Conservation (phyloP, 345 rosid genomes). For the Rhodamnia argentea region DNA sequence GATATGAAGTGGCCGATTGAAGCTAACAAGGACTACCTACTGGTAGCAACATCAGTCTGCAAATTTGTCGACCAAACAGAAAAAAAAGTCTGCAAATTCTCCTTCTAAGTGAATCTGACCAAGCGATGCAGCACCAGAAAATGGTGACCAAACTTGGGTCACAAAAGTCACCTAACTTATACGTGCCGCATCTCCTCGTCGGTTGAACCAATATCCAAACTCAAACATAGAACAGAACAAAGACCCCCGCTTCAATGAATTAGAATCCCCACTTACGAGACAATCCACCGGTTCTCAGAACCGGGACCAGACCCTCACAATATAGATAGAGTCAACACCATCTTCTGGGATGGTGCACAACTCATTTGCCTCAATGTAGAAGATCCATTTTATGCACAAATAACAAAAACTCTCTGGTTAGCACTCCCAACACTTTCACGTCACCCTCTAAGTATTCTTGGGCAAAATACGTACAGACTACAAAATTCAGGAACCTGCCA, state of each 20-base stretch:
- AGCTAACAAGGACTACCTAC: too few species aligned
- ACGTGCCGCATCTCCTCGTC: too few species aligned
- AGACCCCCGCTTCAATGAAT: neutral
- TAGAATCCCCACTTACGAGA: neutral
- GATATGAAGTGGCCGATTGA: too few species aligned
- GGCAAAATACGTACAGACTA: neutral
- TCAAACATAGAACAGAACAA: neutral
- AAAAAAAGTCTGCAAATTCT: too few species aligned
- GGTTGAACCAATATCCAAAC: neutral
- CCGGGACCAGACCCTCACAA: neutral
- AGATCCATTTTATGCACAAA: neutral
- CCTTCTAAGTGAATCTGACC: too few species aligned
- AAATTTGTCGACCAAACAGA: too few species aligned
- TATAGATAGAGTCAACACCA: neutral
- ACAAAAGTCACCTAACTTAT: too few species aligned
- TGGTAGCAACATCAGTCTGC: too few species aligned
- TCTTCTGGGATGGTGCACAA: neutral
- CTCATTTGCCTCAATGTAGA: neutral
- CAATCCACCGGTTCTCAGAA: neutral
- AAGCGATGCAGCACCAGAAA: too few species aligned
- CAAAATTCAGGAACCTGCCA: neutral
- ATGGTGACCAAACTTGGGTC: too few species aligned
- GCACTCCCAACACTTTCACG: neutral
- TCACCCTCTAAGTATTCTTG: neutral
- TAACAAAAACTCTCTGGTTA: neutral